These are phyloP conservation scores for peach (Prunus persica) DNA, from an alignment of 306 rosid species.

Conservation along the genomic window DNA sequence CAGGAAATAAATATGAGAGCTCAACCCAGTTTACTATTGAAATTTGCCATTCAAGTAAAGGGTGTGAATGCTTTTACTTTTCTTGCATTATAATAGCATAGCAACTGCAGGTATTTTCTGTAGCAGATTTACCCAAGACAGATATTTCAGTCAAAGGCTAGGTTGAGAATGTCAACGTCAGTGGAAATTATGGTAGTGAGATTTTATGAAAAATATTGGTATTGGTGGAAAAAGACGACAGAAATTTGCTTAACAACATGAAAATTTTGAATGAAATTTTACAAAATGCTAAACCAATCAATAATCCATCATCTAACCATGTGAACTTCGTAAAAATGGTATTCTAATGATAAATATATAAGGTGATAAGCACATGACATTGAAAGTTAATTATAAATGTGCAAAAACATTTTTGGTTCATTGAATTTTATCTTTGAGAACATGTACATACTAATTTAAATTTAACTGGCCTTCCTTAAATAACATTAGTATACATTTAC, in stretches of 20 bases:
- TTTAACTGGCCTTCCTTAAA: not conserved
- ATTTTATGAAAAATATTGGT: not conserved
- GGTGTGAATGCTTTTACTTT: not conserved
- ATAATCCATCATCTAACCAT: not conserved
- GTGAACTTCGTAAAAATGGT: not conserved
- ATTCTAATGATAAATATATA: not conserved
- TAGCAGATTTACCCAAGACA: not conserved
- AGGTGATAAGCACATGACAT: not conserved
- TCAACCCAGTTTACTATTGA: not conserved
- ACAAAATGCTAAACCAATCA: not conserved
- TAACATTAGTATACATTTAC: not conserved
- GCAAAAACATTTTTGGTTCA: too few species aligned
- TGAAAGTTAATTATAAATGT: too few species aligned
- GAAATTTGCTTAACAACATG: not conserved
- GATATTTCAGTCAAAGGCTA: not conserved
- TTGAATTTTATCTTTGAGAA: too few species aligned
- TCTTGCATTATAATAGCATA: not conserved
- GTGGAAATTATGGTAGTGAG: not conserved
- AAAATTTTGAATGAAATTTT: not conserved
- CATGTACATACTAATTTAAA: not conserved
- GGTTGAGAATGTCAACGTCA: not conserved
- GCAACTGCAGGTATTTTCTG: not conserved
- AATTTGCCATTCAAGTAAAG: not conserved
- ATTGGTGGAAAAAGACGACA: too few species aligned
- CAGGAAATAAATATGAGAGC: not conserved